Percentiles rank a stretch among this genome's conserved stretches.
phyloP scores from a whole-genome alignment of 2,329 filamentous ascomycete genomes.

The Lecanoromycetidae sp. region DNA sequence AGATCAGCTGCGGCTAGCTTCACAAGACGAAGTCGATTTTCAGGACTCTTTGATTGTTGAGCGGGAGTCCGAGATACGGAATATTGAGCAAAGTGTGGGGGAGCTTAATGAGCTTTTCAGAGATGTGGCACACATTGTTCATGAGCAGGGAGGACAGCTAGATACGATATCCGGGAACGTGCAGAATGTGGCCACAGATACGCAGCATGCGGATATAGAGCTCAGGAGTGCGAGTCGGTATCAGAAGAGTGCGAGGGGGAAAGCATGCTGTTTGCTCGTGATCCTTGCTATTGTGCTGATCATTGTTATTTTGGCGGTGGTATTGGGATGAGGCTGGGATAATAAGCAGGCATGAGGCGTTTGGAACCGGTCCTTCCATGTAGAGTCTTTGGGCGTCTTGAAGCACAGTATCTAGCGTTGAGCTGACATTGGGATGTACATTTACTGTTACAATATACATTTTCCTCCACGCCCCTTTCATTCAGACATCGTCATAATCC shows the following conservation, averaged over 20 bases:
- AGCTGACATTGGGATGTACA: not conserved
- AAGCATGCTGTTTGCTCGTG: slow-evolving; percentile 81
- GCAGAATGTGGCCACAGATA: slow-evolving; percentile 67
- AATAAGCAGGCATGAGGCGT: not conserved
- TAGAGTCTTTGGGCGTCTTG: not conserved
- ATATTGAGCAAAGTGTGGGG: slow-evolving; percentile 91
- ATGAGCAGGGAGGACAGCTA: slow-evolving; percentile 80
- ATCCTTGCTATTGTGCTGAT: slow-evolving; percentile 81
- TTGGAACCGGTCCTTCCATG: not conserved
- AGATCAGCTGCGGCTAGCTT: slow-evolving; percentile 67
- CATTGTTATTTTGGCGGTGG: slow-evolving; percentile 77
- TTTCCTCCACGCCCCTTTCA: not conserved
- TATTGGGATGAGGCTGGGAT: slow-evolving; percentile 48
- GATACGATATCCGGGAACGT: slow-evolving; percentile 84
- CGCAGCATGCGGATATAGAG: slow-evolving; percentile 73
- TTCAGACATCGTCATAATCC: slow-evolving; percentile 28
- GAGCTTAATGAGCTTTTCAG: slow-evolving; percentile 95
- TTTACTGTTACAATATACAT: not conserved
- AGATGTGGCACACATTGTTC: slow-evolving; percentile 95
- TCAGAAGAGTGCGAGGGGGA: slow-evolving; percentile 90
- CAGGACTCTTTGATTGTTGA: slow-evolving; percentile 92
- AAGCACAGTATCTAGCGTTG: not conserved
- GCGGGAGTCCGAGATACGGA: slow-evolving; percentile 90
- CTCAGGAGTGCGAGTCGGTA: slow-evolving; percentile 75
- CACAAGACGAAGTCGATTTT: slow-evolving; percentile 93